These are phyloP conservation scores for Mucor saturninus DNA, from an alignment of 371 early-diverging fungal genomes.

Conservation along the genomic window DNA sequence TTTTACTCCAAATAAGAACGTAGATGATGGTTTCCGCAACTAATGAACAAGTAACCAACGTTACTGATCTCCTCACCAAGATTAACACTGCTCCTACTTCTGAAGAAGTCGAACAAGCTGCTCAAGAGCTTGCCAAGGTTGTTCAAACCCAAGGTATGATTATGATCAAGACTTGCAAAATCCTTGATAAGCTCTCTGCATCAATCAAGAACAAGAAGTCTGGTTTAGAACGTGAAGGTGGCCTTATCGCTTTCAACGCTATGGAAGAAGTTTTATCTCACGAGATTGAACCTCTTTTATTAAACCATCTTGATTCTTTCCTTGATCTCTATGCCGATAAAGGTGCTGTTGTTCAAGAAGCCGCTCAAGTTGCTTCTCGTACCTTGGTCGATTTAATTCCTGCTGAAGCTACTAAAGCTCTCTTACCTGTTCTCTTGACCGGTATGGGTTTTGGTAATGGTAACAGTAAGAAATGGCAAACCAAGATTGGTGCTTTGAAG, in stretches of 20 bases:
- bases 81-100: constrained; percentile 64
- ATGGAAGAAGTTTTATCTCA: constrained; percentile 60
- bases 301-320: constrained; percentile 59
- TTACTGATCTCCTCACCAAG: constrained; percentile 53
- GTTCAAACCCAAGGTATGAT: constrained; percentile 58
- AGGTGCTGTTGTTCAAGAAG: constrained; percentile 73
- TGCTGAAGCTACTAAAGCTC: constrained; percentile 58
- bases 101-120: constrained; percentile 63
- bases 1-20: neutral
- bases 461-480: constrained; percentile 81
- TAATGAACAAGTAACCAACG: constrained; percentile 33
- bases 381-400: constrained; percentile 58
- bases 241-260: constrained; percentile 72
- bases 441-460: constrained; percentile 52
- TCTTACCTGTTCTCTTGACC: constrained; percentile 68
- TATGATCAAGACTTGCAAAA: constrained; percentile 58
- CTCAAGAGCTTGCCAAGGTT: constrained; percentile 55
- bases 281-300: constrained; percentile 65
- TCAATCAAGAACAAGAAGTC: constrained; percentile 74
- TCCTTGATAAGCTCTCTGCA: constrained; percentile 60
- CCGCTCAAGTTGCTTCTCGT: constrained; percentile 67
- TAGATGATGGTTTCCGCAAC: constrained; percentile 33
- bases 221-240: constrained; percentile 74
- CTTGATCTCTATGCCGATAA: constrained; percentile 77
- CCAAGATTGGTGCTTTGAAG: constrained; percentile 71